A percentile compares a stretch with the other conserved stretches of the same genome.
Evolutionary conservation across 1,284 basidiomycete genomes (phyloP).

Genomic region (Microbotryomycetes sp.): DNA sequence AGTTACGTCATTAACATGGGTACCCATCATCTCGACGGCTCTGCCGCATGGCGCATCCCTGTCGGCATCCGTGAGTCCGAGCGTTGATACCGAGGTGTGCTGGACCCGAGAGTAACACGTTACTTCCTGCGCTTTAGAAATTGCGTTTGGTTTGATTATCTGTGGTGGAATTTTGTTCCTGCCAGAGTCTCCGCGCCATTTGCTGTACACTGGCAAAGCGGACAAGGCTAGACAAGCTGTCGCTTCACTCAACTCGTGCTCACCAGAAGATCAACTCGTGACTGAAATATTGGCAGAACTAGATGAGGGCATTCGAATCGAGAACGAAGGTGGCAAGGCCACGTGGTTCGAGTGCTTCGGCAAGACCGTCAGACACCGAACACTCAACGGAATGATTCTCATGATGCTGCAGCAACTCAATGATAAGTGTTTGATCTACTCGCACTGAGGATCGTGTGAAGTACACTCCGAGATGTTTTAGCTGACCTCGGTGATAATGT

Average conservation of each 20-base stretch:
- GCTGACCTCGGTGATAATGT: neutral
- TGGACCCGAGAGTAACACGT: too few relatives aligned
- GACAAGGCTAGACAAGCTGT: conserved; percentile 58
- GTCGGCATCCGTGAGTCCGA: conserved; percentile 46
- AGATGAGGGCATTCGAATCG: conserved; percentile 54
- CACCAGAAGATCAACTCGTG: conserved; percentile 57
- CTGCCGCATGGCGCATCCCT: conserved; percentile 59
- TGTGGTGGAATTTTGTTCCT: conserved; percentile 65
- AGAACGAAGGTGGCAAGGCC: conserved; percentile 60
- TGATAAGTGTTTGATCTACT: conserved; percentile 32
- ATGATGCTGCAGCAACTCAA: conserved; percentile 75
- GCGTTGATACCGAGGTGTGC: too few relatives aligned
- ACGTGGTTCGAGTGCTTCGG: conserved; percentile 74
- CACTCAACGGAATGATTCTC: conserved; percentile 68
- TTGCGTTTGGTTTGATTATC: conserved; percentile 60
- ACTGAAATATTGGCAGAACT: conserved; percentile 62
- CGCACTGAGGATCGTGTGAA: neutral
- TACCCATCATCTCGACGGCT: conserved; percentile 54
- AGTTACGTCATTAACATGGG: conserved; percentile 66
- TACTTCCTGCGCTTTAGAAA: too few relatives aligned
- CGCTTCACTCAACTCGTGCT: conserved; percentile 58
- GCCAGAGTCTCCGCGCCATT: conserved; percentile 56
- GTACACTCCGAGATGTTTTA: neutral
- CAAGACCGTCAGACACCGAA: conserved; percentile 64
- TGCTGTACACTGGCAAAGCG: conserved; percentile 44